These are phyloP conservation scores for Macrolepiota dolichaula DNA, from an alignment of 768 basidiomycete genomes.

Conservation along the genomic window DNA sequence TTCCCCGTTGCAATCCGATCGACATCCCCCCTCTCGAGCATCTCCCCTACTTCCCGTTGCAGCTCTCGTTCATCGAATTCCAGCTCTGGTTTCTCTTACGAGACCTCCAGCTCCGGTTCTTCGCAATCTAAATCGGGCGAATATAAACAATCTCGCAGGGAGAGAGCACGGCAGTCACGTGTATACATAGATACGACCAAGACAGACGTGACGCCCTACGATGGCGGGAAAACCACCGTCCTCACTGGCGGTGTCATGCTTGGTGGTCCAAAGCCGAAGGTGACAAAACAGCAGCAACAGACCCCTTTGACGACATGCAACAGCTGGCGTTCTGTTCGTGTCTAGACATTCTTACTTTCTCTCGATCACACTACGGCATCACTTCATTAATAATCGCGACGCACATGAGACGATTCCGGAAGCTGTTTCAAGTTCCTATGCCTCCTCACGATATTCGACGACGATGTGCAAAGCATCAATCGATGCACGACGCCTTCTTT, in stretches of 20 bases:
- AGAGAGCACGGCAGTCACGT: slow-evolving; percentile 62
- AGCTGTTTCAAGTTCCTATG: slow-evolving; percentile 18
- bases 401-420: slow-evolving; percentile 18
- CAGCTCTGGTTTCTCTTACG: slow-evolving; percentile 55
- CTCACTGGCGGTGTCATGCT: slow-evolving; percentile 89
- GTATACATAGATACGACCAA: slow-evolving; percentile 74
- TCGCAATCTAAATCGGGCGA: slow-evolving; percentile 30
- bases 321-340: slow-evolving; percentile 61
- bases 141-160: slow-evolving; percentile 60
- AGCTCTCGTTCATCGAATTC: slow-evolving; percentile 74
- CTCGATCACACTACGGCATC: slow-evolving; percentile 9
- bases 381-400: slow-evolving; percentile 18
- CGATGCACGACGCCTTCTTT: slow-evolving; percentile 20
- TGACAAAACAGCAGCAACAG: slow-evolving; percentile 21
- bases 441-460: slow-evolving; percentile 10
- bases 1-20: slow-evolving; percentile 54
- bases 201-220: slow-evolving; percentile 80
- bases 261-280: slow-evolving; percentile 41
- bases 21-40: slow-evolving; percentile 55
- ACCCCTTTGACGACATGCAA: slow-evolving; percentile 28
- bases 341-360: slow-evolving; percentile 26
- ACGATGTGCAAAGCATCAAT: slow-evolving; percentile 5
- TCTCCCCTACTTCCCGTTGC: slow-evolving; percentile 64
- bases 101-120: slow-evolving; percentile 47
- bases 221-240: slow-evolving; percentile 85